Evolutionary conservation across 106 monocot genomes (phyloP).

Genomic region (Dactylorhiza incarnata): DNA sequence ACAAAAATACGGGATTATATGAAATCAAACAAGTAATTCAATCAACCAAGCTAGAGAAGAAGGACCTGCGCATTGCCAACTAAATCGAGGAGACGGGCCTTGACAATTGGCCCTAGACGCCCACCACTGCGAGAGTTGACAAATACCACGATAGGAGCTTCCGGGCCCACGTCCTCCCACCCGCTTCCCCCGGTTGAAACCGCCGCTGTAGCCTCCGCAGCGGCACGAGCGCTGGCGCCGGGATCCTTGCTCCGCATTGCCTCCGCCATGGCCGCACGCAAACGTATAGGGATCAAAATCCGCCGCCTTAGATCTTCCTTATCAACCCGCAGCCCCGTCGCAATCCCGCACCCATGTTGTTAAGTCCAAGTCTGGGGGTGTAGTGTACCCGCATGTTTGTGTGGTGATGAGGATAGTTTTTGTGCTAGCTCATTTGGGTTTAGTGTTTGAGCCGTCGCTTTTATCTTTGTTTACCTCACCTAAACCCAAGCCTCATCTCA

Average conservation of each 20-base stretch:
- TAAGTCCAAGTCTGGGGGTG: no score
- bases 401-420: no score
- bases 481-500: no score
- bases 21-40: not conserved
- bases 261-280: constrained; percentile 41
- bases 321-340: constrained; percentile 39
- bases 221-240: constrained; percentile 7
- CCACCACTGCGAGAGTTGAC: constrained; percentile 87
- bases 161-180: constrained; percentile 26
- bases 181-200: not conserved
- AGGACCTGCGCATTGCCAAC: constrained; percentile 76
- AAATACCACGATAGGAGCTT: constrained; percentile 76
- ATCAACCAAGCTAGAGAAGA: not conserved
- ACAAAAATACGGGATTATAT: not conserved
- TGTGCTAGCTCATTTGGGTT: no score
- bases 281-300: constrained; percentile 58
- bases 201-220: not conserved
- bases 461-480: no score
- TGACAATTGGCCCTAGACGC: constrained; percentile 59
- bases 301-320: constrained; percentile 51
- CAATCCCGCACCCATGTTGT: constrained; percentile 50
- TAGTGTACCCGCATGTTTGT: no score
- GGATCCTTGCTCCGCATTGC: constrained; percentile 39
- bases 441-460: no score
- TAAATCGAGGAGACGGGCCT: constrained; percentile 54